phyloP scores from a whole-genome alignment of 352 stramenopile species.

The Phytophthora foliorum region DNA sequence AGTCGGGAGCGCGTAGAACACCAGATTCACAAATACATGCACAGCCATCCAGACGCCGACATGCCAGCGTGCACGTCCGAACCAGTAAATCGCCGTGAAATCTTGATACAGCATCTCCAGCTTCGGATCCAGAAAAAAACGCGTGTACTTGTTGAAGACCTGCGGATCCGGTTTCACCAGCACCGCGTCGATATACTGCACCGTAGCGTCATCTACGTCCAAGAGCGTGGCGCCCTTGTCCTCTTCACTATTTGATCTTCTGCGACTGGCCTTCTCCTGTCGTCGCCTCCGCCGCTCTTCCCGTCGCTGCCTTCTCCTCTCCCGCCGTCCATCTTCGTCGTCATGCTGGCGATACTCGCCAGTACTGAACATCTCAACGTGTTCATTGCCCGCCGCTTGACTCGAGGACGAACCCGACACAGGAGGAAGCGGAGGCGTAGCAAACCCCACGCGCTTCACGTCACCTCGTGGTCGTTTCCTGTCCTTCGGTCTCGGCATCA shows the following conservation, averaged over 20 bases:
- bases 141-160: constrained; percentile 85
- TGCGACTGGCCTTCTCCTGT: constrained; percentile 30
- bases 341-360: constrained; percentile 25
- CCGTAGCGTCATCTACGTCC: constrained; percentile 63
- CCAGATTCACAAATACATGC: constrained; percentile 72
- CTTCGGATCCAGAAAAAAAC: constrained; percentile 80
- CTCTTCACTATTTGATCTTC: constrained; percentile 22
- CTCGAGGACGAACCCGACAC: constrained; percentile 23
- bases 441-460: constrained; percentile 41
- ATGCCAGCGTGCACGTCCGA: constrained; percentile 76
- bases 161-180: constrained; percentile 76
- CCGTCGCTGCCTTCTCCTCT: constrained; percentile 28
- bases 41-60: constrained; percentile 77
- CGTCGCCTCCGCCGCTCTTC: constrained; percentile 27
- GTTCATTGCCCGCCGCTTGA: constrained; percentile 10
- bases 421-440: constrained; percentile 16
- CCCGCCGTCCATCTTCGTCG: constrained; percentile 22
- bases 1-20: constrained; percentile 70
- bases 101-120: constrained; percentile 87
- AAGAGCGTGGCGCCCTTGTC: constrained; percentile 45
- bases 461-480: constrained; percentile 35
- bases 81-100: constrained; percentile 89
- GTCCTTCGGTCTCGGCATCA: constrained; percentile 26
- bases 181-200: constrained; percentile 80
- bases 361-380: constrained; percentile 22